phyloP scores from a whole-genome alignment of 495 filamentous ascomycete species.

The Penicillium paxilli region DNA sequence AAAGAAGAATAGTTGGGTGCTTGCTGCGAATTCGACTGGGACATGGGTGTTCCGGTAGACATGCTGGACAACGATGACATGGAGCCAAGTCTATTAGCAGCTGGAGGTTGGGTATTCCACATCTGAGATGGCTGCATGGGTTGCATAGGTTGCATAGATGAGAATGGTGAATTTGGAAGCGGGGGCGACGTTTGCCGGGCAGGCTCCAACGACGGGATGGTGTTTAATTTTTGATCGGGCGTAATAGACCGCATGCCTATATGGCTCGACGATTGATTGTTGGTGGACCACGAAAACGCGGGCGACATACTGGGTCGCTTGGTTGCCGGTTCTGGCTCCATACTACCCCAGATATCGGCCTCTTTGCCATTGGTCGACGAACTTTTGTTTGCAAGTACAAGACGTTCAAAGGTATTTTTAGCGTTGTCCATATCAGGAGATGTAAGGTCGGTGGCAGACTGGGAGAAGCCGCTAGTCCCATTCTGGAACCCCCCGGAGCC shows the following conservation, averaged over 20 bases:
- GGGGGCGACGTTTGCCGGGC: constrained; percentile 31
- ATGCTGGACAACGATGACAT: constrained; percentile 30
- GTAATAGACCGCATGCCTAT: constrained; percentile 49
- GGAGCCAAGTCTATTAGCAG: constrained; percentile 16
- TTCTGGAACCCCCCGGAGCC: constrained; percentile 41
- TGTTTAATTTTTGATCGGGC: constrained; percentile 50
- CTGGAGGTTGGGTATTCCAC: constrained; percentile 28
- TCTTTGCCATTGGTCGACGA: constrained; percentile 30
- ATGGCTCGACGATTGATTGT: constrained; percentile 18
- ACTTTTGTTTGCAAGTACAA: constrained; percentile 69
- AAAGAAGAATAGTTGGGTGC: constrained; percentile 44
- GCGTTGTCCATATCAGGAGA: constrained; percentile 38
- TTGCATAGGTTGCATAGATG: constrained; percentile 12
- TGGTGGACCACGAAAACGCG: constrained; percentile 50
- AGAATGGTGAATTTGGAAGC: constrained; percentile 18
- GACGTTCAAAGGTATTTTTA: constrained; percentile 76
- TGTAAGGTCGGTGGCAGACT: constrained; percentile 17
- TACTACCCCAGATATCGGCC: constrained; percentile 34
- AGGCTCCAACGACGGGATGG: constrained; percentile 52
- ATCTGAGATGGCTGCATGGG: constrained; percentile 18
- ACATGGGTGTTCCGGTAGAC: constrained; percentile 19
- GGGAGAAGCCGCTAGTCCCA: constrained; percentile 28
- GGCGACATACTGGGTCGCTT: constrained; percentile 32
- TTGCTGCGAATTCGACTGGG: constrained; percentile 24
- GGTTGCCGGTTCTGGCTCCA: constrained; percentile 35